Percentiles rank a stretch among this genome's conserved stretches.
phyloP scores from a whole-genome alignment of 2,329 filamentous ascomycete genomes.

The Rhynchosporium agropyri region DNA sequence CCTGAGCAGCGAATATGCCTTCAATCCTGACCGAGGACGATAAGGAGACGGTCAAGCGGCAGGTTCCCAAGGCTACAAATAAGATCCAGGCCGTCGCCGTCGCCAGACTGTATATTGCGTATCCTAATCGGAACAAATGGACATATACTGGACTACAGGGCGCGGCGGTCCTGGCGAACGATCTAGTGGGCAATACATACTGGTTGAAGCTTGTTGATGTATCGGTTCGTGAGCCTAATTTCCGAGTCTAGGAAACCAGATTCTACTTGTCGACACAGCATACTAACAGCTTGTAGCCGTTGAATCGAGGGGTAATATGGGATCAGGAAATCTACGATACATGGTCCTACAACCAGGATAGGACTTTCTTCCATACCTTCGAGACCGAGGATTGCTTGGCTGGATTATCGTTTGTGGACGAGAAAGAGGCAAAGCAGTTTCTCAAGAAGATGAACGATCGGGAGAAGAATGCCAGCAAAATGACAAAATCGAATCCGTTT shows the following conservation, averaged over 20 bases:
- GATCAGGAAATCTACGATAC: conserved; percentile 97
- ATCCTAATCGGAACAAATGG: conserved; percentile 86
- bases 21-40: conserved; percentile 81
- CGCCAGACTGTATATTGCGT: conserved; percentile 88
- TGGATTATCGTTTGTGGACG: conserved; percentile 88
- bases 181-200: conserved; percentile 91
- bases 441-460: conserved; percentile 96
- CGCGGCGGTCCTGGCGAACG: conserved; percentile 87
- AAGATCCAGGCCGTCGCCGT: conserved; percentile 97
- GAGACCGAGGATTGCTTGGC: conserved; percentile 92
- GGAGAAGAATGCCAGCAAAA: conserved; percentile 93
- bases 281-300: conserved; percentile 54
- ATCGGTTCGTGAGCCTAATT: conserved; percentile 63
- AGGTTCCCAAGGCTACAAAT: conserved; percentile 90
- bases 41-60: conserved; percentile 94
- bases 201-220: conserved; percentile 98
- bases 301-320: conserved; percentile 86
- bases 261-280: not conserved
- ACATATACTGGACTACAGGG: conserved; percentile 92
- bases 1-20: conserved; percentile 38
- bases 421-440: conserved; percentile 97
- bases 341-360: conserved; percentile 94
- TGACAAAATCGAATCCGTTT: conserved; percentile 79
- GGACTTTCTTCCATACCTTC: conserved; percentile 97
- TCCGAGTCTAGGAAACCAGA: not conserved